phyloP scores from a whole-genome alignment of 768 basidiomycete genomes.

The Leccinum truebloodii region DNA sequence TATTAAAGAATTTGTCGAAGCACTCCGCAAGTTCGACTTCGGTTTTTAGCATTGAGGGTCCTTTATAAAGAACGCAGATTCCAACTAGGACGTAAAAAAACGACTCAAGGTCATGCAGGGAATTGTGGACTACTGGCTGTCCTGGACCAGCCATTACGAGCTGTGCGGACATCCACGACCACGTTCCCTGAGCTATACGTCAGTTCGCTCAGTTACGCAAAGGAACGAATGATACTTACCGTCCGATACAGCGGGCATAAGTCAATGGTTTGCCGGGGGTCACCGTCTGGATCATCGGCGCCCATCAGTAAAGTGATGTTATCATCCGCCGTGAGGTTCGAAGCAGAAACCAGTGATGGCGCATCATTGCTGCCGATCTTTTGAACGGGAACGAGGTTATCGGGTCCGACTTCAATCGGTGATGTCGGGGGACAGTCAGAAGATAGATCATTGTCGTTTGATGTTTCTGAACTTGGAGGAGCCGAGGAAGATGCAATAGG shows the following conservation, averaged over 20 bases:
- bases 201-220: neutral
- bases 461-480: neutral
- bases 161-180: neutral
- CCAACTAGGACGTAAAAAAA: too few relatives aligned
- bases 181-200: neutral
- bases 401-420: neutral
- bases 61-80: neutral
- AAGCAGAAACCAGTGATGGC: too few relatives aligned
- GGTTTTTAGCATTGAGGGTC: too few relatives aligned
- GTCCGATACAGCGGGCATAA: too few relatives aligned
- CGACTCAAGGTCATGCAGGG: neutral
- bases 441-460: neutral
- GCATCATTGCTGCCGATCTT: neutral
- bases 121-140: neutral
- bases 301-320: too few relatives aligned
- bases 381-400: neutral
- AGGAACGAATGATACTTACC: too few relatives aligned
- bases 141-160: neutral
- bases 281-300: too few relatives aligned
- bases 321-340: too few relatives aligned
- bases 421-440: neutral
- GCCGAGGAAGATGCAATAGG: neutral
- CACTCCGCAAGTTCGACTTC: too few relatives aligned
- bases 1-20: too few relatives aligned
- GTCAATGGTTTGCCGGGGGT: too few relatives aligned